These are phyloP conservation scores for Asterella californica DNA, from an alignment of 225 moss, liverwort and hornwort species.

Conservation along the genomic window DNA sequence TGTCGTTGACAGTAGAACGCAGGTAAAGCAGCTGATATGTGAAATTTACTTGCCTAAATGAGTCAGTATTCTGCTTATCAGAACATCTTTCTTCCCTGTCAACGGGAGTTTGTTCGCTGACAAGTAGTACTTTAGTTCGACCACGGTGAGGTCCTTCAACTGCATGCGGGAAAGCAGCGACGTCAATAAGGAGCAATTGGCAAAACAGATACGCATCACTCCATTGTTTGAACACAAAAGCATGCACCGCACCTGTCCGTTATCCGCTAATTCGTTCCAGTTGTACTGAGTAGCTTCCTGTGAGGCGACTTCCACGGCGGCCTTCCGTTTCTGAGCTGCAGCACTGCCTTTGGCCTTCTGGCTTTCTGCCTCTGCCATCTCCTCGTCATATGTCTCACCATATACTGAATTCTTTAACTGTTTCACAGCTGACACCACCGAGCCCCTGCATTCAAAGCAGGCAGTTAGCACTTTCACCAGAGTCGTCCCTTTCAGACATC, in stretches of 20 bases:
- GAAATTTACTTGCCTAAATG: conserved; percentile 74
- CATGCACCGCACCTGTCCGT: conserved; percentile 61
- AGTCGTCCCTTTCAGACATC: not conserved
- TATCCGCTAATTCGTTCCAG: conserved; percentile 83
- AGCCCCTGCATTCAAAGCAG: conserved; percentile 29
- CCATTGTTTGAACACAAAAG: not conserved
- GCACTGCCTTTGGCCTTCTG: conserved; percentile 71
- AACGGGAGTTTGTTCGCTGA: conserved; percentile 72
- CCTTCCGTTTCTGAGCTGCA: conserved; percentile 93
- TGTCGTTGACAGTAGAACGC: too few relatives aligned
- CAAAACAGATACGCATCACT: not conserved
- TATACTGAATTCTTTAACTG: conserved; percentile 79
- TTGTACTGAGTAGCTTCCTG: conserved; percentile 72
- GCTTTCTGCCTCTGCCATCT: conserved; percentile 70
- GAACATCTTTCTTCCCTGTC: conserved; percentile 82
- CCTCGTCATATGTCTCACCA: conserved; percentile 69
- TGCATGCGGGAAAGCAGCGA: conserved; percentile 34
- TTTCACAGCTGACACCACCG: conserved; percentile 39
- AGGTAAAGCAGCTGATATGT: not conserved
- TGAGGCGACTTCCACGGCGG: conserved; percentile 71
- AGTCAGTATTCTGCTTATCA: conserved; percentile 68
- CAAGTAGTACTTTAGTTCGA: conserved; percentile 83
- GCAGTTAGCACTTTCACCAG: not conserved
- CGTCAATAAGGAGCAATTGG: not conserved
- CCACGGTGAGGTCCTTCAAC: conserved; percentile 88